Evolutionary conservation across 129 eudicot genomes (phyloP).

Genomic region (Gnaphalium uliginosum): DNA sequence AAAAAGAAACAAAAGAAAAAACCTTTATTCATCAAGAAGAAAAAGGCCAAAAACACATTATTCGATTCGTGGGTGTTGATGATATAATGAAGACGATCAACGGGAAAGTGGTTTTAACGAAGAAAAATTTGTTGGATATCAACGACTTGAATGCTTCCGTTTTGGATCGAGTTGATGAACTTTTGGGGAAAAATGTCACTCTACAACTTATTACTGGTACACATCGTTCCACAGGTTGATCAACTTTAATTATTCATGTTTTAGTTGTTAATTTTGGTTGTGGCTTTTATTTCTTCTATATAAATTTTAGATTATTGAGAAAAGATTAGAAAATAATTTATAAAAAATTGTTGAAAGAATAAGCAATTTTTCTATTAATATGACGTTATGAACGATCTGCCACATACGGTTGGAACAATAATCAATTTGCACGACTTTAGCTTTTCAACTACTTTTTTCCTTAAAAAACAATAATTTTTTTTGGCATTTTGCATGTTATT

Average conservation of each 20-base stretch:
- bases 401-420: background rate
- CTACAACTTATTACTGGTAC: conserved; percentile 49
- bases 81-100: conserved; percentile 27
- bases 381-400: background rate
- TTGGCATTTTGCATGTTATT: background rate
- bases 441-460: background rate
- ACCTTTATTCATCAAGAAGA: background rate
- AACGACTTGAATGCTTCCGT: conserved; percentile 31
- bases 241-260: no score
- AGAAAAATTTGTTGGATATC: conserved; percentile 46
- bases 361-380: no score
- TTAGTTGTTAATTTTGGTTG: background rate
- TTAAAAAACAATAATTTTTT: background rate
- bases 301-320: no score
- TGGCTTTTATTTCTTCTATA: no score
- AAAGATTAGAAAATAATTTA: no score
- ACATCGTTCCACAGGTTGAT: conserved; percentile 18
- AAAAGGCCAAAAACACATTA: background rate
- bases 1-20: no score
- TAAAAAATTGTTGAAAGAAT: no score
- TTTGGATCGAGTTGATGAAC: conserved; percentile 47
- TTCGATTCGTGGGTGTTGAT: background rate
- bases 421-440: background rate
- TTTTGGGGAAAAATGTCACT: conserved; percentile 44
- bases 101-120: conserved; percentile 48